These are phyloP conservation scores for Kodamaea fungicola DNA, from an alignment of 1,139 yeast genomes.

Conservation along the genomic window DNA sequence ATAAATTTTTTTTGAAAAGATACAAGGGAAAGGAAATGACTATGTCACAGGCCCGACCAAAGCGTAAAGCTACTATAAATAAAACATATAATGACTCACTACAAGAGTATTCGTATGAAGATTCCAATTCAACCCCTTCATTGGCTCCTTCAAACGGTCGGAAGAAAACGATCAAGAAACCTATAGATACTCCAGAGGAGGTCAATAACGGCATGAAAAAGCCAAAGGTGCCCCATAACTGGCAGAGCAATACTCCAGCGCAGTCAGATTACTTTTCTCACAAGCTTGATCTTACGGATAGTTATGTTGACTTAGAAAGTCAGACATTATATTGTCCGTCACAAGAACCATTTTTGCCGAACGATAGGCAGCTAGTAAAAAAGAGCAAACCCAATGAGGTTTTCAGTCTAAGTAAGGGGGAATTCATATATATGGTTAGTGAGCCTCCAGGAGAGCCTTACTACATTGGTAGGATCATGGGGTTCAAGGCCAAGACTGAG, in stretches of 20 bases:
- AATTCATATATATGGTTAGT: slow-evolving; percentile 78
- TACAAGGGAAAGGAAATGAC: neutral
- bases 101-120: slow-evolving; percentile 34
- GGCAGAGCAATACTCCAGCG: slow-evolving; percentile 34
- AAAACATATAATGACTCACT: slow-evolving; percentile 40
- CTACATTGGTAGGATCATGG: slow-evolving; percentile 81
- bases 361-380: slow-evolving; percentile 11
- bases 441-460: slow-evolving; percentile 97
- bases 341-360: slow-evolving; percentile 13
- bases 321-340: slow-evolving; percentile 38
- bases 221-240: slow-evolving; percentile 30
- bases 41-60: slow-evolving; percentile 36
- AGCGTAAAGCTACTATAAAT: slow-evolving; percentile 43
- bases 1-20: no score
- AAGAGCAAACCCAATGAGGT: slow-evolving; percentile 12
- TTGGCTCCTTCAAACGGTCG: neutral
- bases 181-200: neutral
- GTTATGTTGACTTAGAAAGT: slow-evolving; percentile 28
- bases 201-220: slow-evolving; percentile 1
- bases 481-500: slow-evolving; percentile 49
- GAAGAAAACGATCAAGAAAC: no score
- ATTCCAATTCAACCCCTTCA: slow-evolving; percentile 7
- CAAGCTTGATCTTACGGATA: slow-evolving; percentile 31
- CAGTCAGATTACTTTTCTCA: slow-evolving; percentile 36
- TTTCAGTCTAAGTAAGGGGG: slow-evolving; percentile 45